phyloP scores from a whole-genome alignment of 129 eudicot genomes.

The Chrysanthemum seticuspe region DNA sequence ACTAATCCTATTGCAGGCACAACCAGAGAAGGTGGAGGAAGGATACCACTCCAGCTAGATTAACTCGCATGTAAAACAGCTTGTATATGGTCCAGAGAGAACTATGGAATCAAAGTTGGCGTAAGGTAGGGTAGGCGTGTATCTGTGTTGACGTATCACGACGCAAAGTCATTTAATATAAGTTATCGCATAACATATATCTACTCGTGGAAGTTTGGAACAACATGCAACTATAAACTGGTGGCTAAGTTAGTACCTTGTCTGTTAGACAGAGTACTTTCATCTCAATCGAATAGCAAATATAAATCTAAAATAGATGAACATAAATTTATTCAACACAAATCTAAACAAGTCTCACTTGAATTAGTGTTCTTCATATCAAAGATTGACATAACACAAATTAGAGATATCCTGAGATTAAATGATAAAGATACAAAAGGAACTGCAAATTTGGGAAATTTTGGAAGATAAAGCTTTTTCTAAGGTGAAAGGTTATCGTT shows the following conservation, averaged over 20 bases:
- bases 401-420: constrained; percentile 24
- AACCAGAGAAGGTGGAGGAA: not conserved
- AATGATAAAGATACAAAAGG: constrained; percentile 28
- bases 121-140: not conserved
- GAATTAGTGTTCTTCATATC: constrained; percentile 15
- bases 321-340: constrained; percentile 10
- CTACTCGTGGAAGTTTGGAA: not conserved
- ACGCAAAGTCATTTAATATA: no score
- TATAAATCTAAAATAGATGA: not conserved
- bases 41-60: not conserved
- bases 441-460: constrained; percentile 16
- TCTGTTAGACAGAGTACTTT: no score
- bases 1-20: constrained; percentile 3
- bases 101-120: not conserved
- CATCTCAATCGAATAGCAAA: not conserved
- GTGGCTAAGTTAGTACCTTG: no score
- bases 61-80: not conserved
- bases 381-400: constrained; percentile 13
- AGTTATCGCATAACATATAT: not conserved
- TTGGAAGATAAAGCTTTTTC: not conserved
- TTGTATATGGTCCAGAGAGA: not conserved
- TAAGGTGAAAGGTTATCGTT: no score
- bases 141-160: no score
- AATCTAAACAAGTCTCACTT: constrained; percentile 9
- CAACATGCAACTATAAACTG: no score